These are phyloP conservation scores for Castanea sativa DNA, from an alignment of 306 rosid species.

Conservation along the genomic window DNA sequence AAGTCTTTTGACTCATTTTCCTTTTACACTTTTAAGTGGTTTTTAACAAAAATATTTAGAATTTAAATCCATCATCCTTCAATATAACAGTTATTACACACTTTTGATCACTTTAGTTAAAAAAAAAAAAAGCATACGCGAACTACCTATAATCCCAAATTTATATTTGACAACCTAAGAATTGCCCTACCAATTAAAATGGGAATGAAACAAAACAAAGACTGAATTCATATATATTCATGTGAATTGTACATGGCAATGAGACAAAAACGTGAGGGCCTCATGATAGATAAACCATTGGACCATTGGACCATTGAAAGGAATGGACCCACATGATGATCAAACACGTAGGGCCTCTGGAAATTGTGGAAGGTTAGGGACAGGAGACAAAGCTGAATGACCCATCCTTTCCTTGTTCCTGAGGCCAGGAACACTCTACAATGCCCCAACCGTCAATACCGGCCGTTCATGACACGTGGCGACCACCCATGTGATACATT, in stretches of 20 bases:
- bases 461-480: constrained; percentile 48
- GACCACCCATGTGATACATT: constrained; percentile 1
- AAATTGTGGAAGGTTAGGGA: constrained; percentile 7
- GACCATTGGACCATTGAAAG: background rate
- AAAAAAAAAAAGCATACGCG: no score
- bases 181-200: no score
- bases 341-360: constrained; percentile 27
- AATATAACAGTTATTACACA: no score
- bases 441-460: constrained; percentile 54
- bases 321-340: constrained; percentile 4
- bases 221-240: background rate
- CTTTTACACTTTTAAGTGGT: no score
- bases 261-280: background rate
- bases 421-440: constrained; percentile 27
- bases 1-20: no score
- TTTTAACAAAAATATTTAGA: no score
- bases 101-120: no score
- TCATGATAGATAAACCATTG: background rate
- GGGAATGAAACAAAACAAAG: background rate
- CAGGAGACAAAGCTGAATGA: constrained; percentile 52
- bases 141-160: no score
- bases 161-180: no score
- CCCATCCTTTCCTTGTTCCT: constrained; percentile 36
- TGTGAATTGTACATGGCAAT: background rate
- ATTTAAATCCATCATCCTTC: no score